Base-by-base conservation (phyloP, 148 eudicot genomes). In the Rhododendron mucronatum region DNA sequence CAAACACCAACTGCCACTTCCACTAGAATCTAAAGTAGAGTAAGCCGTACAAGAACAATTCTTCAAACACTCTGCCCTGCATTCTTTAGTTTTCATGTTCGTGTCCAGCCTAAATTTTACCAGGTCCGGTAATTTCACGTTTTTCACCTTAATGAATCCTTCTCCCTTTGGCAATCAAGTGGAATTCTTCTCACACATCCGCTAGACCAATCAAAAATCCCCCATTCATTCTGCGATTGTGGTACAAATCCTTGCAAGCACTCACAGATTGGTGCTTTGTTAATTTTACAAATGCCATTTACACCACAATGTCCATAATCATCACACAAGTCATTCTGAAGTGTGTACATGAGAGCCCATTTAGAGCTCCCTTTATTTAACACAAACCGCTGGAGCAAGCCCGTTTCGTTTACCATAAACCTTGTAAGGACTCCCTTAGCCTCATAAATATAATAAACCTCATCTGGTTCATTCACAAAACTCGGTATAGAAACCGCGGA, bases 191-290 rank as follows among this genome's bases (percentile, higher is more conserved):
- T 79, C 15, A 81, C 30, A 41, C 91, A 89, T 7, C 91, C 88
- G 1, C 16, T 35, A 1, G 88, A 73, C 87, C 85, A 80, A 44
- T 89, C 84, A 0, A 75, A 47, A 13, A 63, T 28, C 0, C 20
- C 83, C 89, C 89, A 89, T 5, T 88, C 71, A 8, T 75, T 73
- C 6, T 65, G 80, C 20, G 57, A 78, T 21, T 20, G 48, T 9
- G 89, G 89, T 48, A 65, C 83, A 11, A 83, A 89, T 84, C 88
- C 84, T 21, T 39, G 48, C 51, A 89, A 84, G 33, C 88, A 87
- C 44, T 75, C 83, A 44, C 91, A 87, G 3, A 73, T 41, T 9
- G 84, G 87, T 0, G 84, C 48, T 20, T 71, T 81, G n/a, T 37
- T 47, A 16, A 79, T 84, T 23, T 74, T 53, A 48, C 91, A 89